phyloP scores from a whole-genome alignment of 306 rosid genomes.

The Cucumis melo region DNA sequence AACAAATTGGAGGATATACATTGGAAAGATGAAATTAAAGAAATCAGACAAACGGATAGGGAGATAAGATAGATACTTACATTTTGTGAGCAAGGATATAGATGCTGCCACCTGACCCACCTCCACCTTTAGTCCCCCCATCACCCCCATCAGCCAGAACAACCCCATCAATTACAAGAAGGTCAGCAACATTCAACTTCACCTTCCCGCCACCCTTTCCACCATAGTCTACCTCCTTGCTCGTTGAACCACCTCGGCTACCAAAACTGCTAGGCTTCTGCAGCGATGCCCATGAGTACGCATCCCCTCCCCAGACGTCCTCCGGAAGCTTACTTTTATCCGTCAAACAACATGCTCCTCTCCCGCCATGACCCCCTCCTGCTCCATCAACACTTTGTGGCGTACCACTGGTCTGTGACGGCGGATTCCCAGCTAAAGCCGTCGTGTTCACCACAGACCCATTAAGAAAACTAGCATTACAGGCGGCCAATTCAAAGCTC shows the following conservation, averaged over 20 bases:
- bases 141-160: slow-evolving; percentile 78
- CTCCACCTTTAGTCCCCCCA: slow-evolving; percentile 84
- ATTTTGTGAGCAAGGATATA: slow-evolving; percentile 74
- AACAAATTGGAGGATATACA: not conserved
- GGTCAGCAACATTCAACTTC: slow-evolving; percentile 23
- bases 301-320: slow-evolving; percentile 98
- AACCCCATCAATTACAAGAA: slow-evolving; percentile 60
- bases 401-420: slow-evolving; percentile 92
- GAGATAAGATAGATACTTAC: slow-evolving; percentile 26
- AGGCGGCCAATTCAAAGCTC: slow-evolving; percentile 52
- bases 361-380: slow-evolving; percentile 96
- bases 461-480: slow-evolving; percentile 52
- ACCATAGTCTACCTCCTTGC: slow-evolving; percentile 71
- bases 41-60: slow-evolving; percentile 6
- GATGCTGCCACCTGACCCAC: slow-evolving; percentile 98
- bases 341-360: slow-evolving; percentile 81
- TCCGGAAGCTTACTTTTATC: slow-evolving; percentile 79
- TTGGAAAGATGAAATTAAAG: not conserved
- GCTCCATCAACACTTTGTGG: slow-evolving; percentile 78
- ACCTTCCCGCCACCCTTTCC: slow-evolving; percentile 85
- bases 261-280: slow-evolving; percentile 70
- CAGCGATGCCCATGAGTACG: slow-evolving; percentile 81
- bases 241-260: slow-evolving; percentile 72
- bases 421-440: slow-evolving; percentile 74
- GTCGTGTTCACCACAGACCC: slow-evolving; percentile 73